Evolutionary conservation across 164 flowering plant species (phyloP).

Genomic region (Tinospora cordifolia): DNA sequence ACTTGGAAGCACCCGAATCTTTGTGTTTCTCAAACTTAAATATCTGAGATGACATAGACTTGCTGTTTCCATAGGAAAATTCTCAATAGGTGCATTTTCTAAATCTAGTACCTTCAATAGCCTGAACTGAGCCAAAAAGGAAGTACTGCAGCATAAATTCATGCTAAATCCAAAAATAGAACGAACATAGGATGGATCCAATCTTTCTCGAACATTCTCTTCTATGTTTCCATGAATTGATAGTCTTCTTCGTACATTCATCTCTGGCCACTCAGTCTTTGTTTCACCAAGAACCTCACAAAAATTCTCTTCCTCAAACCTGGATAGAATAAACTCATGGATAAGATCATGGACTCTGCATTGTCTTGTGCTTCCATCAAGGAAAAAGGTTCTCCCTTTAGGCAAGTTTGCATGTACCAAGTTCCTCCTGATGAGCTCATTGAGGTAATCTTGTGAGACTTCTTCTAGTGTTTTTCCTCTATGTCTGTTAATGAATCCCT

Average conservation of each 20-base stretch:
- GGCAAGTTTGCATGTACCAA: slow-evolving; percentile 1
- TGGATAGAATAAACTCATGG: neutral
- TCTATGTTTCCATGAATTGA: slow-evolving; percentile 1
- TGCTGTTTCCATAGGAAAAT: neutral
- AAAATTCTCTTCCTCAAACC: neutral
- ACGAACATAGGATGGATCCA: neutral
- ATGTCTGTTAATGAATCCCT: slow-evolving; percentile 3
- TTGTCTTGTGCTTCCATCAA: neutral
- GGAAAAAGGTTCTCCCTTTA: neutral
- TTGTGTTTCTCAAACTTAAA: slow-evolving; percentile 9
- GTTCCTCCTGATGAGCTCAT: slow-evolving; percentile 1
- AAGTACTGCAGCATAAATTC: no score
- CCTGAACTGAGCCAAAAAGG: neutral
- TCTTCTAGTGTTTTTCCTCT: slow-evolving; percentile 6
- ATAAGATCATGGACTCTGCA: slow-evolving; percentile 12
- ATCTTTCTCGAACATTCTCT: neutral
- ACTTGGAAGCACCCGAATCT: slow-evolving; percentile 8
- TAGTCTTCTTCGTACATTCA: slow-evolving; percentile 1
- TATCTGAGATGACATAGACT: slow-evolving; percentile 5
- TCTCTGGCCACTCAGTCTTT: neutral
- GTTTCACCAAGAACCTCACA: neutral
- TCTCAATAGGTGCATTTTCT: neutral
- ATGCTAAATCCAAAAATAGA: neutral
- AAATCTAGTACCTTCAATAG: slow-evolving; percentile 10
- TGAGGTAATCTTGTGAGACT: slow-evolving; percentile 1